A percentile compares a stretch with the other conserved stretches of the same genome.
These are phyloP conservation scores for Fusarium chuoi DNA, from an alignment of 2,329 filamentous ascomycete genomes.

Conservation along the genomic window DNA sequence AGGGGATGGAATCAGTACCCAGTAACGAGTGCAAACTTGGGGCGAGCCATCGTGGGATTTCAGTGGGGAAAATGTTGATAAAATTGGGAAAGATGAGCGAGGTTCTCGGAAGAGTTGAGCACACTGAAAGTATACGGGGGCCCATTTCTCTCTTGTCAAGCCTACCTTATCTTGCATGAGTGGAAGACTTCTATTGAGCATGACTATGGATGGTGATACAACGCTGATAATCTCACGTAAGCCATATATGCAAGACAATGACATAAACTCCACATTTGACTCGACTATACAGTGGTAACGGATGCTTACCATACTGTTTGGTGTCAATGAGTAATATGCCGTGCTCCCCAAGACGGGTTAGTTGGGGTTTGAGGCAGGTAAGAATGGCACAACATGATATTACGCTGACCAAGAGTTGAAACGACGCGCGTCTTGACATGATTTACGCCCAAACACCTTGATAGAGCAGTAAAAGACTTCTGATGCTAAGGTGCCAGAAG, in stretches of 20 bases:
- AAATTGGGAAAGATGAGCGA: fast-evolving
- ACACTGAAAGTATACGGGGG: not conserved
- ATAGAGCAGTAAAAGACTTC: not conserved
- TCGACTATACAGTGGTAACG: not conserved
- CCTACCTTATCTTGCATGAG: not conserved
- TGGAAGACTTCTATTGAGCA: fast-evolving
- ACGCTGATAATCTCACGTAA: not conserved
- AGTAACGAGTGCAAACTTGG: not conserved
- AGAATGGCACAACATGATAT: not conserved
- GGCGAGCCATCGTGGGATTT: not conserved
- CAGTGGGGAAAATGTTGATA: no score
- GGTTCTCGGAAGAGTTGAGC: not conserved
- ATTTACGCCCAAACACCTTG: fast-evolving
- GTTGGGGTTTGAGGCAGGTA: not conserved
- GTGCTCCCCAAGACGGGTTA: not conserved
- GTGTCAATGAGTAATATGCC: not conserved
- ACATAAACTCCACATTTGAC: not conserved
- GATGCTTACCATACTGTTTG: not conserved
- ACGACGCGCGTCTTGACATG: not conserved
- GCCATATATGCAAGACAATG: not conserved
- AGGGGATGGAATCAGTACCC: not conserved
- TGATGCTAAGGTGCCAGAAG: not conserved
- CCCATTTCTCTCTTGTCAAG: not conserved
- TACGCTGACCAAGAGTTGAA: not conserved
- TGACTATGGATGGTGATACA: not conserved